Evolutionary conservation across 2,329 filamentous ascomycete species (phyloP), one percentile per base, ranked within the genome.

Genomic region (Metarhizium robertsii): DNA sequence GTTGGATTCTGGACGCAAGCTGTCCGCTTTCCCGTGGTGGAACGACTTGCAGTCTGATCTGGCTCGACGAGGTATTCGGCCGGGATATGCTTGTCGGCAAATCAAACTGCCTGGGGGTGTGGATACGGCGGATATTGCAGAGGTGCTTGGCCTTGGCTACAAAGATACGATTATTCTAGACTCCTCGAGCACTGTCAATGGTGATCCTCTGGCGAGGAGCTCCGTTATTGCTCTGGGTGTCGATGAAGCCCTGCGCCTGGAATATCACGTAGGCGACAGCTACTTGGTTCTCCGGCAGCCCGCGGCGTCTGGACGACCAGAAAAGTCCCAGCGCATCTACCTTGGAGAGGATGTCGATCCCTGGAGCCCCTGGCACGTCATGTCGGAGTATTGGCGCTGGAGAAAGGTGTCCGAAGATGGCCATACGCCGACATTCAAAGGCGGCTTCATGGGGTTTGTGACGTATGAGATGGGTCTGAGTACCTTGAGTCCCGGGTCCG

Each of bases 361-460:
- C 0, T 64, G 70, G 53, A 66, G 69, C 10, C 71, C 81, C 8
- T 83, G 80, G 79, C 73, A 78, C 38, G 62, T 81, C 43, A 64
- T 82, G 11, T 74, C 78, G 0, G 71, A 73, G 5, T 79, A 79
- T 50, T 68, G 71, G 62, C 62, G 68, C 45, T 60, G 58, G 5
- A 60, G 71, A 40, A 66, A 52, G 45, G 57, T 68, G 8, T 38
- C 60, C 0, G 50, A 55, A 8, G 40, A 61, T 7, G 57, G 50
- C 10, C 55, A 63, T 4, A 60, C 63, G 4, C 61, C 64, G 0
- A 80, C 88, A 0, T 96, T 95, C 66, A 83, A 88, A 70, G 91
- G 90, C 53, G 91, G 91, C 0, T 85, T 95, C 57, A 83, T 95
- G 71, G 91, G 91, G 0, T 95, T 87, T 64, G 79, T 90, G 52